Conservation (phyloP, 257 asterid species). For the Solanum gandarillasii region DNA sequence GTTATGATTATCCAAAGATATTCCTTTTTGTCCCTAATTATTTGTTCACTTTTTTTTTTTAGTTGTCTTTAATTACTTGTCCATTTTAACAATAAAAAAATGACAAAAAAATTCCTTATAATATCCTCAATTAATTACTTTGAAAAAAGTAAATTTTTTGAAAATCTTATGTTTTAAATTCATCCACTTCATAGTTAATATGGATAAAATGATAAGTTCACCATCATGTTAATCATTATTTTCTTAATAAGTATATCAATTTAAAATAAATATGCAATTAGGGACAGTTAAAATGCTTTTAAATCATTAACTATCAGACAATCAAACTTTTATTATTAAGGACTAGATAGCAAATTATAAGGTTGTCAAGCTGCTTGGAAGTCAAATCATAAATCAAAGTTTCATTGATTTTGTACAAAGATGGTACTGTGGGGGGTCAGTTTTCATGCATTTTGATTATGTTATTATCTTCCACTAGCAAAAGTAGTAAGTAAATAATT, state of each 20-base stretch:
- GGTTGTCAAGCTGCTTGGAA: not conserved
- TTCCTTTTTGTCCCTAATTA: too few species aligned
- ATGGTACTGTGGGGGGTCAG: not conserved
- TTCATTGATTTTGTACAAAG: not conserved
- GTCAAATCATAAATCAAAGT: not conserved
- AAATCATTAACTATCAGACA: not conserved
- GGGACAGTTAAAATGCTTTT: not conserved
- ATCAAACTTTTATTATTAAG: not conserved
- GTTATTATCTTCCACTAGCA: not conserved
- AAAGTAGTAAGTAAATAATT: not conserved
- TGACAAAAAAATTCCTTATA: too few species aligned
- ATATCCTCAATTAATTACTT: too few species aligned
- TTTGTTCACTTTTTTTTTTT: too few species aligned
- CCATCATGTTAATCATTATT: too few species aligned
- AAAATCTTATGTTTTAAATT: too few species aligned
- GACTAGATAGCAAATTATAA: not conserved
- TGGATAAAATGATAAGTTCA: too few species aligned
- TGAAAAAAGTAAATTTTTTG: too few species aligned
- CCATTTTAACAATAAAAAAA: too few species aligned
- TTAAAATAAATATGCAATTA: too few species aligned
- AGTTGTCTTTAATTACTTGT: fast-evolving
- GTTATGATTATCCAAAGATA: not conserved
- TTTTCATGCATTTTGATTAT: not conserved
- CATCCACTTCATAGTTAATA: too few species aligned
- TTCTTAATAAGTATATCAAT: too few species aligned